Conservation (phyloP, 352 stramenopile species). For the Phytophthora europaea region DNA sequence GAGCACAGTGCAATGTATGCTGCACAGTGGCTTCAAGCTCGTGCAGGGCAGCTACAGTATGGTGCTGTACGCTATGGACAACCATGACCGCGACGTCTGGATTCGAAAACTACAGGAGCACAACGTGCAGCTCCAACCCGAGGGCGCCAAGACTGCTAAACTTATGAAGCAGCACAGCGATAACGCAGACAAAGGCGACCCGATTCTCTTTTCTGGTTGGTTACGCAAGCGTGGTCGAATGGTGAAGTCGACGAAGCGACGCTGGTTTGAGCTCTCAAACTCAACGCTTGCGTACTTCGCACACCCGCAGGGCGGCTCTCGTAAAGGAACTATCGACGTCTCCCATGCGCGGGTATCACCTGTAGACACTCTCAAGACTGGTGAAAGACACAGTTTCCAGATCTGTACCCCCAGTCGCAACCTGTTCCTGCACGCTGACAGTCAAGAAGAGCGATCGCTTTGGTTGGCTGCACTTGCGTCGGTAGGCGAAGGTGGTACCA, state of each 20-base stretch:
- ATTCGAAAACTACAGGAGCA: constrained; percentile 84
- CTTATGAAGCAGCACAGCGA: constrained; percentile 67
- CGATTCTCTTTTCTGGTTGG: constrained; percentile 83
- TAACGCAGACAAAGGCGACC: constrained; percentile 57
- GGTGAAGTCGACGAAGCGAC: constrained; percentile 88
- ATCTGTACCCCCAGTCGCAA: constrained; percentile 69
- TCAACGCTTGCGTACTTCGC: constrained; percentile 81
- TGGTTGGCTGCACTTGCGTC: constrained; percentile 82
- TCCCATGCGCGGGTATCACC: constrained; percentile 59
- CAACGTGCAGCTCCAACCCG: constrained; percentile 68
- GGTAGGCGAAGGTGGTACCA: constrained; percentile 52
- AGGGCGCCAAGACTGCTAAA: constrained; percentile 62
- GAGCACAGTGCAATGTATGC: constrained; percentile 70
- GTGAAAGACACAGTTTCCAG: constrained; percentile 84
- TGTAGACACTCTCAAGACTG: constrained; percentile 85
- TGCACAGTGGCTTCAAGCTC: constrained; percentile 85
- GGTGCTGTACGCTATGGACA: constrained; percentile 83
- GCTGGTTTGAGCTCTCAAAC: constrained; percentile 86
- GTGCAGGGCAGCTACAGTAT: constrained; percentile 80
- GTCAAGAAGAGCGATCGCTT: constrained; percentile 83
- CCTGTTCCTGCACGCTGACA: constrained; percentile 85
- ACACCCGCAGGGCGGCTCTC: constrained; percentile 76
- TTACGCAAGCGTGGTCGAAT: constrained; percentile 86
- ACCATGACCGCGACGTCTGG: constrained; percentile 84
- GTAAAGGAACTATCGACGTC: constrained; percentile 81